Base-by-base conservation (phyloP, 1,284 basidiomycete species). In the Ganoderma multipileum region DNA sequence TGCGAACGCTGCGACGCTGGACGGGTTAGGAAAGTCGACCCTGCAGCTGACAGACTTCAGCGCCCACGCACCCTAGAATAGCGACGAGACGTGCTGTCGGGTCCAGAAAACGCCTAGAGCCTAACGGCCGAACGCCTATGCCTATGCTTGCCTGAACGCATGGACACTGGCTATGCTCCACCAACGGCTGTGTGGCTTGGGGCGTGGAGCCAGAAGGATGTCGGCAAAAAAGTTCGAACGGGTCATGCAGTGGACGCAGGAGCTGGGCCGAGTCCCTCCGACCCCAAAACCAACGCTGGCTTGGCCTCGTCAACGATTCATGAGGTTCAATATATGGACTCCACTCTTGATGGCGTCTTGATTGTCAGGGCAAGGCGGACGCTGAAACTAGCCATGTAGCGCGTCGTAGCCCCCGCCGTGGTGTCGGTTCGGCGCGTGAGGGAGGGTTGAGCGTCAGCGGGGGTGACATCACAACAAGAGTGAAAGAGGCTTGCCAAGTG, bases 21-120 rank as follows among this genome's bases (percentile, higher is more conserved):
- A 62, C 67, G 42, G 38, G 33, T 61, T 67, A 61, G 65, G 71
- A 41, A 66, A 63, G 63, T 33, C 60, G 39, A 58, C 65, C 65
- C 63, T 72, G 68, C 71, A 68, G 68, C 65, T 72, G 71, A 70
- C 71, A 55, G 36, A 33, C 58, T 42, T n/a, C 67, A 58, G 65
- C 68, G 67, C 67, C 68, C 69, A 64, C 20, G 66, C 61, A 64
- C 23, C 66, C 58, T 39, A 59, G 61, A 69, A 70, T 72, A 70
- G 71, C 61, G 26, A 57, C n/a, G 65, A 18, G 47, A 33, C 59
- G 61, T 64, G 55, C 62, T 59, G 59, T 47, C 44, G 68, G 58
- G 63, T 44, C 58, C 54, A 57, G 63, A 41, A 44, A 41, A 55
- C 54, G 61, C 20, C 33, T 65, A 67, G 71, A 26, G 55, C 23